phyloP scores from a whole-genome alignment of 495 filamentous ascomycete species.

The Penicillium samsonianum region DNA sequence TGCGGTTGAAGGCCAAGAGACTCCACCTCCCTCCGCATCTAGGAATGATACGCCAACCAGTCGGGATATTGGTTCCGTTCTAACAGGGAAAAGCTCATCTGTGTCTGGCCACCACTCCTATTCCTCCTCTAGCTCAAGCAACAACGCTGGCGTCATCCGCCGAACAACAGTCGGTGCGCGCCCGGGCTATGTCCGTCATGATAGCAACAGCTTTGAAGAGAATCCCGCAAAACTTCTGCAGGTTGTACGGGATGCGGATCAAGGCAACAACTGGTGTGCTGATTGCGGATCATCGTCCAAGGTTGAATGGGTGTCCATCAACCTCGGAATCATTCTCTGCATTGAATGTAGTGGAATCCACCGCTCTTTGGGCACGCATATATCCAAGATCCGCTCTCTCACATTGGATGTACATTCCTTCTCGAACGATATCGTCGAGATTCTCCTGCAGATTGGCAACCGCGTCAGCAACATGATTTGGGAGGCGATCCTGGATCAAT shows the following conservation, averaged over 20 bases:
- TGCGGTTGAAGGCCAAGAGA: conserved; percentile 80
- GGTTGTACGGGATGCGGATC: conserved; percentile 82
- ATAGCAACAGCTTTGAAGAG: conserved; percentile 72
- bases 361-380: conserved; percentile 93
- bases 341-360: conserved; percentile 99
- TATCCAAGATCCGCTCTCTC: conserved; percentile 94
- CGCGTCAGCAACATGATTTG: conserved; percentile 94
- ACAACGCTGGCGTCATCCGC: conserved; percentile 62
- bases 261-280: conserved; percentile 92
- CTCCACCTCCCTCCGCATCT: conserved; percentile 44
- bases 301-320: conserved; percentile 98
- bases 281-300: conserved; percentile 91
- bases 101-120: conserved; percentile 61
- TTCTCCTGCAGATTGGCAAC: conserved; percentile 92
- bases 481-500: conserved; percentile 79
- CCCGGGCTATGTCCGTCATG: conserved; percentile 68
- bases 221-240: conserved; percentile 84
- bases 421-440: conserved; percentile 91
- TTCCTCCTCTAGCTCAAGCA: conserved; percentile 43
- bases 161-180: conserved; percentile 89
- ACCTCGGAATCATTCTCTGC: conserved; percentile 92
- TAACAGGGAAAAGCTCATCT: conserved; percentile 92
- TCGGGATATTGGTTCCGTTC: conserved; percentile 83
- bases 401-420: conserved; percentile 95
- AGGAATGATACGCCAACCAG: conserved; percentile 58